phyloP scores from a whole-genome alignment of 805 yeast genomes.

The Kodamaea kaohsiungensis region DNA sequence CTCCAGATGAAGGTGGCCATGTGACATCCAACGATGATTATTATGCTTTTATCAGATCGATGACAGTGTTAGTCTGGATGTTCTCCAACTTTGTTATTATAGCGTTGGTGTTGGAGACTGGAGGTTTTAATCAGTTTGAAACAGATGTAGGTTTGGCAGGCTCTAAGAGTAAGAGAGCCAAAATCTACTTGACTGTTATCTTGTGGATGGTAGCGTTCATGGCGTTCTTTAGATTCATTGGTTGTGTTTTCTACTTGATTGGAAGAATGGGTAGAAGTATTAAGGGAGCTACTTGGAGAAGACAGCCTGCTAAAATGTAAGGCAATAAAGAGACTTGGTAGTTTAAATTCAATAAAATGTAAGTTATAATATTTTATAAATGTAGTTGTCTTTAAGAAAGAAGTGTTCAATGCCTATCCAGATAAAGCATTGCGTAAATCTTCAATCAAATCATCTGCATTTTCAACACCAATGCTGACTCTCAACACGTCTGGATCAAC shows the following conservation, averaged over 20 bases:
- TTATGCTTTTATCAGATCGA: conserved; percentile 45
- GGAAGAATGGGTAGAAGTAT: conserved; percentile 32
- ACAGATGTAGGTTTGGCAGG: conserved; percentile 26
- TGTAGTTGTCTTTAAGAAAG: too few relatives aligned
- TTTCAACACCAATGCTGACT: conserved; percentile 80
- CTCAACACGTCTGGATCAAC: conserved; percentile 63
- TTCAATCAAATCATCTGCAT: conserved; percentile 69
- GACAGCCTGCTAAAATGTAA: conserved; percentile 2
- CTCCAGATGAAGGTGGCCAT: conserved; percentile 25
- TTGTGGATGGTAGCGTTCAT: conserved; percentile 64
- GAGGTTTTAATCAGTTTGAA: conserved; percentile 42
- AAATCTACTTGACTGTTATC: conserved; percentile 50
- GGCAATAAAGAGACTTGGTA: neutral
- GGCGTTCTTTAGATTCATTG: conserved; percentile 57
- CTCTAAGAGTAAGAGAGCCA: conserved; percentile 35
- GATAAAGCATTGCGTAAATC: conserved; percentile 41
- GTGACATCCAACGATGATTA: conserved; percentile 43
- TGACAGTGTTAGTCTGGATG: conserved; percentile 50
- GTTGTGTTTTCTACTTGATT: conserved; percentile 50
- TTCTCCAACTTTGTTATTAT: conserved; percentile 42
- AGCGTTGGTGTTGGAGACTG: conserved; percentile 45
- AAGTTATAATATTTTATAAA: neutral
- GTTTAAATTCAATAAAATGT: neutral
- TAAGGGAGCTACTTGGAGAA: conserved; percentile 14
- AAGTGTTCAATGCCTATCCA: neutral